Conservation (phyloP, 2,329 filamentous ascomycete genomes). For the Iodosphaeria phyllophila region DNA sequence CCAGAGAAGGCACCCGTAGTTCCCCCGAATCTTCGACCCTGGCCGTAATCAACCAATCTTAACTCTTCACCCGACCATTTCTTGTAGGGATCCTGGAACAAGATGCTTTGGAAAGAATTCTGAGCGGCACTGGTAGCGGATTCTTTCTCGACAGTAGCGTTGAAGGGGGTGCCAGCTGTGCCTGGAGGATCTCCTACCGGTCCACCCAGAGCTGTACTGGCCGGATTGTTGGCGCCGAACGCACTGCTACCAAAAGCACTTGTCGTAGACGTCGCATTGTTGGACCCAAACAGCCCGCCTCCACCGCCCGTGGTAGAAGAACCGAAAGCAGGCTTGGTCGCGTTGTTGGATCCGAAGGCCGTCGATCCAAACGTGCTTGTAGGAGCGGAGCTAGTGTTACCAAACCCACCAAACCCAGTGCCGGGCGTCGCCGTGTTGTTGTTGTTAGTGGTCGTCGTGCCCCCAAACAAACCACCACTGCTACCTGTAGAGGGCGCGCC, state of each 20-base stretch:
- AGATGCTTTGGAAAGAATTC: slow-evolving; percentile 60
- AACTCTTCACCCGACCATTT: slow-evolving; percentile 85
- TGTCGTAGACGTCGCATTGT: slow-evolving; percentile 9
- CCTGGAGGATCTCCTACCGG: slow-evolving; percentile 43
- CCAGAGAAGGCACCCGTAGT: slow-evolving; percentile 47
- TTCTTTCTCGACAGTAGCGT: slow-evolving; percentile 57
- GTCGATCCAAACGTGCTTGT: slow-evolving; percentile 17
- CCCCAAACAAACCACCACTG: slow-evolving; percentile 37
- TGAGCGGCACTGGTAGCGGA: slow-evolving; percentile 25
- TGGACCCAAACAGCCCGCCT: slow-evolving; percentile 26
- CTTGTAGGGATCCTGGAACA: slow-evolving; percentile 63
- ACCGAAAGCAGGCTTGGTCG: slow-evolving; percentile 32
- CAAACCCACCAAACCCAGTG: slow-evolving; percentile 19
- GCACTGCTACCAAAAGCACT: slow-evolving; percentile 18
- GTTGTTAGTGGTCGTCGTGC: slow-evolving; percentile 5
- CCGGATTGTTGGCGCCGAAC: slow-evolving; percentile 25
- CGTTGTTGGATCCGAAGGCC: slow-evolving; percentile 10
- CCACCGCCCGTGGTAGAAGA: slow-evolving; percentile 21
- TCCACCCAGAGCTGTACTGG: slow-evolving; percentile 26
- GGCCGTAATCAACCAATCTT: slow-evolving; percentile 69
- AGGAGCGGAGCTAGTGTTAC: slow-evolving; percentile 18
- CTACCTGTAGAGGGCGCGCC: slow-evolving; percentile 17
- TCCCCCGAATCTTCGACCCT: slow-evolving; percentile 63
- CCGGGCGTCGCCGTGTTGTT: slow-evolving; percentile 11
- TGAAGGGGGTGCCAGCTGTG: slow-evolving; percentile 51